These are phyloP conservation scores for Hansenula anomala DNA, from an alignment of 1,139 yeast species.

Conservation along the genomic window DNA sequence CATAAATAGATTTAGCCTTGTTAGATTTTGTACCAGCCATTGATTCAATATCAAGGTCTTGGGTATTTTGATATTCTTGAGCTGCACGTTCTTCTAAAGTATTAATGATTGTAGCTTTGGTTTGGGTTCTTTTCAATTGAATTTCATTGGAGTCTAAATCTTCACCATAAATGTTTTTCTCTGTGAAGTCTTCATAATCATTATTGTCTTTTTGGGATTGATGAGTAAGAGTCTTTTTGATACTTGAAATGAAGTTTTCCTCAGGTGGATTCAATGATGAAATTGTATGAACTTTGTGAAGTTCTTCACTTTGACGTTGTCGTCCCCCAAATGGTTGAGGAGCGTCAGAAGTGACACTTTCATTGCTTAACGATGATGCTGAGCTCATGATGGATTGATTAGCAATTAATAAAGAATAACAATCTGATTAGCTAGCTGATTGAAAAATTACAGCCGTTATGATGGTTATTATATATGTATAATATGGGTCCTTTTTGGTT, in stretches of 20 bases:
- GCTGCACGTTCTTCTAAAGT: slow-evolving; percentile 30
- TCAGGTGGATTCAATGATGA: background rate
- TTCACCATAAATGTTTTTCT: slow-evolving; percentile 12
- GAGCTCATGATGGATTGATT: background rate
- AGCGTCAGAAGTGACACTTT: background rate
- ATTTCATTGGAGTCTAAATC: slow-evolving; percentile 16
- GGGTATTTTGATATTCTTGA: slow-evolving; percentile 6
- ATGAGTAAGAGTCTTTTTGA: slow-evolving; percentile 1
- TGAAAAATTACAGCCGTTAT: too few relatives aligned
- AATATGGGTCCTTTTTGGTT: too few relatives aligned
- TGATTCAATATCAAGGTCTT: slow-evolving; percentile 6
- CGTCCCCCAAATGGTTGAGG: slow-evolving; percentile 1
- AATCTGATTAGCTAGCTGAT: too few relatives aligned
- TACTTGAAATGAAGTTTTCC: background rate
- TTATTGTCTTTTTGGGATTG: background rate
- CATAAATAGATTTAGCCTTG: slow-evolving; percentile 7
- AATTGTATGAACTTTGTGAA: background rate
- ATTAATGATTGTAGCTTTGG: slow-evolving; percentile 35
- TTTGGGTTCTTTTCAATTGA: slow-evolving; percentile 31
- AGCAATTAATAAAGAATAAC: too few relatives aligned
- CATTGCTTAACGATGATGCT: background rate
- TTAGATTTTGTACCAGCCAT: background rate
- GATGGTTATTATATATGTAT: too few relatives aligned
- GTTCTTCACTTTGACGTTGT: background rate
- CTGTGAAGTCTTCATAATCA: slow-evolving; percentile 9